phyloP scores from a whole-genome alignment of 768 basidiomycete genomes.

The Phaeotremella fagi region DNA sequence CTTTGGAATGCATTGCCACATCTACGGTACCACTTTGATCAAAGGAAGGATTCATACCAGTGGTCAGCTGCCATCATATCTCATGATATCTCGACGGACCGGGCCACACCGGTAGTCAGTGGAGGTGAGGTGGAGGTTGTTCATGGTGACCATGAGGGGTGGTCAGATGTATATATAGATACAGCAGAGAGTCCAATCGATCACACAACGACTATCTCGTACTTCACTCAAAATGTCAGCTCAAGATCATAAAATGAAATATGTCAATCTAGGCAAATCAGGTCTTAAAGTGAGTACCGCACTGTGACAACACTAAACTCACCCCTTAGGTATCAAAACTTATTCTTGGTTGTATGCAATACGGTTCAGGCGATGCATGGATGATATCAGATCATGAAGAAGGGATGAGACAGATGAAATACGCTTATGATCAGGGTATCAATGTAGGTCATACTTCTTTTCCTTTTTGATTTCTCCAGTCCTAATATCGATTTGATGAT shows the following conservation, averaged over 20 bases:
- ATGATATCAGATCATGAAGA: conserved; percentile 47
- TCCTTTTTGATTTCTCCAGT: neutral
- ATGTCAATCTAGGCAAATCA: conserved; percentile 40
- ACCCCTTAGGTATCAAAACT: conserved; percentile 63
- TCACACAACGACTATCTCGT: neutral
- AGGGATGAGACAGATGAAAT: conserved; percentile 38
- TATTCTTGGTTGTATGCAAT: conserved; percentile 64
- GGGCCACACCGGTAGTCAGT: neutral
- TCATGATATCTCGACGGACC: neutral
- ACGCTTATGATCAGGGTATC: conserved; percentile 39
- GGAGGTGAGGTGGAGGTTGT: neutral
- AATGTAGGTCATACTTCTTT: conserved; percentile 21
- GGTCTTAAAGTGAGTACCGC: conserved; percentile 33
- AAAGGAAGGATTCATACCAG: no score
- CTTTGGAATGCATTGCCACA: no score
- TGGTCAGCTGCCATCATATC: no score
- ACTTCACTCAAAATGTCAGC: neutral
- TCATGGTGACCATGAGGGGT: no score
- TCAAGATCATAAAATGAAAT: conserved; percentile 29
- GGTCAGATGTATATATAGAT: no score
- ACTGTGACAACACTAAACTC: conserved; percentile 54
- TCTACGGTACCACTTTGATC: no score
- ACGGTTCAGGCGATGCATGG: conserved; percentile 59
- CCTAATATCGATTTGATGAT: neutral
- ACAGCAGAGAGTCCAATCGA: no score